Evolutionary conservation across 805 yeast species (phyloP).

Genomic region (Metschnikowia peoriensis): DNA sequence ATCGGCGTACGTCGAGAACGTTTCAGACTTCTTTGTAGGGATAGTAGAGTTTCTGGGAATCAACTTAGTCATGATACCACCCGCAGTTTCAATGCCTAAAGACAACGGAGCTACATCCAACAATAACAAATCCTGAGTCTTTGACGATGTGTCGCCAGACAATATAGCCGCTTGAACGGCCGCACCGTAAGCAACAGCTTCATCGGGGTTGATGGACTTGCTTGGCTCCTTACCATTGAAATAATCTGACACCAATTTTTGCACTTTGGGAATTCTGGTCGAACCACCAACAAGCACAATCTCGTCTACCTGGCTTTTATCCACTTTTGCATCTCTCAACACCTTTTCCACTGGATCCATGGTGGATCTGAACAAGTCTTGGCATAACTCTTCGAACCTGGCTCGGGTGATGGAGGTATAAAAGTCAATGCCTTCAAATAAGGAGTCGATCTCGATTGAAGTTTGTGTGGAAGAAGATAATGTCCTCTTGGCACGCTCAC

Average conservation of each 20-base stretch:
- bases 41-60: slow-evolving; percentile 94
- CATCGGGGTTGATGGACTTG: slow-evolving; percentile 96
- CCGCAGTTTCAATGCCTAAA: slow-evolving; percentile 93
- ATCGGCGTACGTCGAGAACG: slow-evolving; percentile 93
- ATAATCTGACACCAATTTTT: slow-evolving; percentile 92
- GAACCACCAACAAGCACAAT: slow-evolving; percentile 97
- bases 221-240: slow-evolving; percentile 97
- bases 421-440: slow-evolving; percentile 94
- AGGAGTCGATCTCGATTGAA: slow-evolving; percentile 90
- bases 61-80: slow-evolving; percentile 96
- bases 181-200: slow-evolving; percentile 99
- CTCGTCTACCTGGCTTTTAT: slow-evolving; percentile 87
- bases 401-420: slow-evolving; percentile 96
- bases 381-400: slow-evolving; percentile 95
- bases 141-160: slow-evolving; percentile 93
- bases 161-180: slow-evolving; percentile 97
- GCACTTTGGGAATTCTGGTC: slow-evolving; percentile 96
- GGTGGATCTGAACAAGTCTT: slow-evolving; percentile 90
- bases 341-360: slow-evolving; percentile 95
- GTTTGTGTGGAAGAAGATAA: slow-evolving; percentile 95
- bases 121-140: slow-evolving; percentile 89
- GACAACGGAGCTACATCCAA: slow-evolving; percentile 94
- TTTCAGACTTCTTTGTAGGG: slow-evolving; percentile 93
- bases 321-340: slow-evolving; percentile 84
- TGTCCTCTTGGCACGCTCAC: slow-evolving; percentile 99